Percentiles rank a stretch among this genome's conserved stretches.
phyloP scores from a whole-genome alignment of 2,329 filamentous ascomycete species.

The Paecilomyces dactylethromorphus region DNA sequence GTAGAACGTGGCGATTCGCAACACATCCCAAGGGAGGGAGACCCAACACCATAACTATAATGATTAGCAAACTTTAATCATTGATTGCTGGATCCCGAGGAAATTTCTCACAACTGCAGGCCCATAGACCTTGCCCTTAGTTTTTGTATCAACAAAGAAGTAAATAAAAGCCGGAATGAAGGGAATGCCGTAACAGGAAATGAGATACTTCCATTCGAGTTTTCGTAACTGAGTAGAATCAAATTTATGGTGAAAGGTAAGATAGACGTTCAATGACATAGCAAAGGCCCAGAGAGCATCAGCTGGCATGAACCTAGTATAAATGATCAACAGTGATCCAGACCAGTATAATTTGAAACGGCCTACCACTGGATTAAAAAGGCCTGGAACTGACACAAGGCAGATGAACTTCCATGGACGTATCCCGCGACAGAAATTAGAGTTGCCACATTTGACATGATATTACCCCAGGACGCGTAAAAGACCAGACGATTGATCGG shows the following conservation, averaged over 20 bases:
- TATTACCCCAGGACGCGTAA: conserved; percentile 75
- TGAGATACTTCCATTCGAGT: conserved; percentile 65
- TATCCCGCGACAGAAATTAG: conserved; percentile 63
- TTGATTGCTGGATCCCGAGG: background rate
- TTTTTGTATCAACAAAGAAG: conserved; percentile 54
- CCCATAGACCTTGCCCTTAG: conserved; percentile 60
- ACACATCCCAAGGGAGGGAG: conserved; percentile 57
- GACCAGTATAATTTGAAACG: background rate
- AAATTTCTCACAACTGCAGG: conserved; percentile 51
- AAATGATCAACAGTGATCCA: conserved; percentile 3
- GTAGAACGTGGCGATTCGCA: conserved; percentile 71
- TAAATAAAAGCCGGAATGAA: conserved; percentile 62
- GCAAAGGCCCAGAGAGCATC: conserved; percentile 71
- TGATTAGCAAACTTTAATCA: background rate
- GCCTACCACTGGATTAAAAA: conserved; percentile 77
- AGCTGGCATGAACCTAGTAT: conserved; percentile 65
- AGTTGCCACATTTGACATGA: conserved; percentile 70
- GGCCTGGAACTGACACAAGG: conserved; percentile 68
- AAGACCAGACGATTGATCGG: conserved; percentile 84
- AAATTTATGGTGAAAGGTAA: conserved; percentile 72
- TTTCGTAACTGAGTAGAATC: conserved; percentile 56
- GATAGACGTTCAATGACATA: conserved; percentile 78
- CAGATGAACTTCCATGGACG: conserved; percentile 38
- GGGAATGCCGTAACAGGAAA: conserved; percentile 66
- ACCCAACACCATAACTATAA: conserved; percentile 79